Conservation (phyloP, 2,329 filamentous ascomycete species). For the Scortechinia acanthostroma region DNA sequence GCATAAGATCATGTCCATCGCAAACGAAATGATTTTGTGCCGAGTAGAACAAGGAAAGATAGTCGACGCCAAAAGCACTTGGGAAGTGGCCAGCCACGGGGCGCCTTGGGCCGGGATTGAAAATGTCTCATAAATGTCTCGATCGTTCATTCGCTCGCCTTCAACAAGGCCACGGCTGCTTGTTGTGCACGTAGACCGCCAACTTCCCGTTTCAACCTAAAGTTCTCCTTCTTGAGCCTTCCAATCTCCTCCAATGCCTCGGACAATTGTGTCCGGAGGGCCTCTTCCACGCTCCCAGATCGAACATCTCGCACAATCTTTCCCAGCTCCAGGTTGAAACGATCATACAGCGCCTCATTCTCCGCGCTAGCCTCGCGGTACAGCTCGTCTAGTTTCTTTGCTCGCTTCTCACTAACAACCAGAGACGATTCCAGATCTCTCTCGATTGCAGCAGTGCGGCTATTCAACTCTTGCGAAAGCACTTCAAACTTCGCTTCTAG, state of each 20-base stretch:
- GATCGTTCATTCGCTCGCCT: neutral
- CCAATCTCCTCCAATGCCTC: conserved; percentile 73
- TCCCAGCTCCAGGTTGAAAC: conserved; percentile 83
- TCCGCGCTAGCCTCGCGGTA: conserved; percentile 83
- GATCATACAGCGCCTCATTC: conserved; percentile 86
- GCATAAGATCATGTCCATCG: no score
- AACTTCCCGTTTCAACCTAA: conserved; percentile 74
- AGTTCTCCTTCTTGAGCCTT: conserved; percentile 77
- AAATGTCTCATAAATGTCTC: no score
- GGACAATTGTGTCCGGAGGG: conserved; percentile 64
- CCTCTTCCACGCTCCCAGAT: conserved; percentile 71
- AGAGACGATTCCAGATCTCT: conserved; percentile 68
- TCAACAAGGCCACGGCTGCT: conserved; percentile 23
- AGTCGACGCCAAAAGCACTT: no score
- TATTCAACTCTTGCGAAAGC: conserved; percentile 48
- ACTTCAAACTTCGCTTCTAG: conserved; percentile 63
- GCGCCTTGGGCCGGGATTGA: no score
- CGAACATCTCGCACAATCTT: conserved; percentile 74
- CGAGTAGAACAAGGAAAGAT: no score
- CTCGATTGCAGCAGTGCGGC: conserved; percentile 56
- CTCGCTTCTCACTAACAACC: conserved; percentile 69
- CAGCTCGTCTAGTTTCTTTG: conserved; percentile 76
- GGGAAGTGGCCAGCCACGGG: no score
- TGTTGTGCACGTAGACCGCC: conserved; percentile 56
- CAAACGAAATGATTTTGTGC: no score